Base-by-base conservation (phyloP, 2,329 filamentous ascomycete genomes). In the Alternaria longipes region DNA sequence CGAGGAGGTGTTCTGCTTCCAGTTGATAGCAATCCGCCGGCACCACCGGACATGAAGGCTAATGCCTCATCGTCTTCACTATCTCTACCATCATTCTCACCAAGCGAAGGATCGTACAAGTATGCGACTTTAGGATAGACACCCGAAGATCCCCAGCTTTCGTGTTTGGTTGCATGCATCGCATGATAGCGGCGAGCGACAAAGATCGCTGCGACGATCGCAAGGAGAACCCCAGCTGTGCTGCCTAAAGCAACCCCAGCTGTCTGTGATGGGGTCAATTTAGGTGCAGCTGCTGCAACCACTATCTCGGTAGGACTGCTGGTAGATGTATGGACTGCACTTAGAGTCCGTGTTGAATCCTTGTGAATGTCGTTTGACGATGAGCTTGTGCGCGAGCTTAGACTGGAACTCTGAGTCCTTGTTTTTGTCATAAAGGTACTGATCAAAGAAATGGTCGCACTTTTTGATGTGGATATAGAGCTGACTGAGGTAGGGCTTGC, bases 181-280 rank as follows among this genome's bases (percentile, higher is more conserved):
- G 65, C 55, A 9, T 65, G 71, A 22, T 73, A 72, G 49, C 77
- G 75, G 18, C 76, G 76, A 52, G 68, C 70, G 28, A 80, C 50
- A 58, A 76, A 76, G 24, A 77, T 24, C 3, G 69, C 72, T 30
- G 74, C 75, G 28, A 79, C 65, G 20, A 76, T 62, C 22, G 75
- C 74, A 38, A 80, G 64, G 34, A 79, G 60, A 38, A 77, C 54
- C 41, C 72, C 74, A 28, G 74, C 73, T 8, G 74, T 73, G 14
- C 74, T 72, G 32, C 72, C 76, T 28, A 78, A 64, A 20, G 74
- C 77, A 26, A 79, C 72, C 36, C 75, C 77, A 12, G 74, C 77
- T 6, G 76, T 78, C 60, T 78, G 75, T 2, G 72, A 67, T 32
- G 67, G 69, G 3, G 65, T 70, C 40, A 75, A 59, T 57, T 68